A percentile compares a stretch with the other conserved stretches of the same genome.
Conservation (phyloP, 495 filamentous ascomycete species). For the Penicillium argentinense region DNA sequence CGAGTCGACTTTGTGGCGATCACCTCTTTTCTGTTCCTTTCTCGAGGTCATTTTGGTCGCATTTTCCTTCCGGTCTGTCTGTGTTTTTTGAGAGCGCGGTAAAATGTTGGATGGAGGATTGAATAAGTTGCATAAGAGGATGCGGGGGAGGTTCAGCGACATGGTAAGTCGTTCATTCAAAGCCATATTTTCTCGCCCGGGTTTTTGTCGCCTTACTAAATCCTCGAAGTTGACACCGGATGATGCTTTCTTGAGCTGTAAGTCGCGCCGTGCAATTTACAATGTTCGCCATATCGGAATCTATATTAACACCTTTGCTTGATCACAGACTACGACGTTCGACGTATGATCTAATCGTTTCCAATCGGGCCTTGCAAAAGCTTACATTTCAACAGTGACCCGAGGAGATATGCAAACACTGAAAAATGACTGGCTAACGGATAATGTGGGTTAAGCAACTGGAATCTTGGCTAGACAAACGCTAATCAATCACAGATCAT, state of each 20-base stretch:
- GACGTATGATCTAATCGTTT: slow-evolving; percentile 54
- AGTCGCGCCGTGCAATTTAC: slow-evolving; percentile 28
- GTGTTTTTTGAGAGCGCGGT: background rate
- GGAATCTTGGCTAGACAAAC: slow-evolving; percentile 6
- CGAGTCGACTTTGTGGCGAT: background rate
- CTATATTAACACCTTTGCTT: slow-evolving; percentile 15
- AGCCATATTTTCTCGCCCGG: too few relatives aligned
- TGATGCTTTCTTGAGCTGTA: slow-evolving; percentile 72
- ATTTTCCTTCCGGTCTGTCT: background rate
- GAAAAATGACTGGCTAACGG: slow-evolving; percentile 95
- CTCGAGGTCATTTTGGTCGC: background rate
- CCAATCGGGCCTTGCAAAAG: background rate
- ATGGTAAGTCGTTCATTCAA: slow-evolving; percentile 33
- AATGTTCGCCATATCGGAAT: background rate
- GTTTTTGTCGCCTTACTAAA: too few relatives aligned
- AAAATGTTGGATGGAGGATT: slow-evolving; percentile 42
- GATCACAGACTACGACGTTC: slow-evolving; percentile 63
- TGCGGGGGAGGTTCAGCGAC: slow-evolving; percentile 44
- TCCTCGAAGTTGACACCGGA: slow-evolving; percentile 59
- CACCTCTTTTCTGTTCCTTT: background rate
- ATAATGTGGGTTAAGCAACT: slow-evolving; percentile 67
- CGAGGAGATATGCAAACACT: slow-evolving; percentile 83
- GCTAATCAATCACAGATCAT: slow-evolving; percentile 53
- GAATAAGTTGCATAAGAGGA: slow-evolving; percentile 41
- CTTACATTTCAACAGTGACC: slow-evolving; percentile 55